These are phyloP conservation scores for Xylariaceae sp. DNA, from an alignment of 2,329 filamentous ascomycete species.

Conservation along the genomic window DNA sequence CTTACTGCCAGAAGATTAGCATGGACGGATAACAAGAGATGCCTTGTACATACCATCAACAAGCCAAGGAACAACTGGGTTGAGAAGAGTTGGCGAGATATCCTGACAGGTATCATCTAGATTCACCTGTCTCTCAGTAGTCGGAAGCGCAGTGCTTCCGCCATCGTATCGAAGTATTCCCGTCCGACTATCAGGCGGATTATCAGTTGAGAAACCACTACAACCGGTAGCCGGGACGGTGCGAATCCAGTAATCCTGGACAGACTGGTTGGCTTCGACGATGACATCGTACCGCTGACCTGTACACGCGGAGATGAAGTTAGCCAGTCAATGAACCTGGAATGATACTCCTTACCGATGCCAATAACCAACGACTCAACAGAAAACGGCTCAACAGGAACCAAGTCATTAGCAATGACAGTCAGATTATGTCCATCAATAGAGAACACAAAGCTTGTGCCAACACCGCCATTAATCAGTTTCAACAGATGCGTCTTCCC, in stretches of 20 bases:
- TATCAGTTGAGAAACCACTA: slow-evolving; percentile 5
- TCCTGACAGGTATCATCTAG: slow-evolving; percentile 14
- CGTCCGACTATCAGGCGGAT: slow-evolving; percentile 18
- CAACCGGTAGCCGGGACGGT: slow-evolving; percentile 23
- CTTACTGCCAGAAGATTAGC: not conserved
- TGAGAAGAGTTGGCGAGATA: slow-evolving; percentile 8
- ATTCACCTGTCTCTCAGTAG: slow-evolving; percentile 10
- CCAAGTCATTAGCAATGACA: slow-evolving; percentile 52
- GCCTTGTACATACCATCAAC: slow-evolving; percentile 6
- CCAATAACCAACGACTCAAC: slow-evolving; percentile 38
- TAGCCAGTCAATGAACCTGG: not conserved
- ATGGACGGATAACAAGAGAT: not conserved
- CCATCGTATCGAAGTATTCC: slow-evolving; percentile 28
- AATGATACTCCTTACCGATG: slow-evolving; percentile 21
- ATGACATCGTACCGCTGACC: slow-evolving; percentile 29
- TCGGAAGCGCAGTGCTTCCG: slow-evolving; percentile 28
- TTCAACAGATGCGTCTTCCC: slow-evolving; percentile 42
- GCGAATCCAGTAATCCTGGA: slow-evolving; percentile 28
- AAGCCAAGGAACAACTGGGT: slow-evolving; percentile 21
- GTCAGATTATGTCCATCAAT: slow-evolving; percentile 51
- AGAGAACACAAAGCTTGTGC: slow-evolving; percentile 40
- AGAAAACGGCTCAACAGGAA: slow-evolving; percentile 50
- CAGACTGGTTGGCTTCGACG: slow-evolving; percentile 19
- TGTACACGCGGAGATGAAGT: not conserved
- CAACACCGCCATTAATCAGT: slow-evolving; percentile 41